These are phyloP conservation scores for Plicaturopsis crispa DNA, from an alignment of 768 basidiomycete species.

Conservation along the genomic window DNA sequence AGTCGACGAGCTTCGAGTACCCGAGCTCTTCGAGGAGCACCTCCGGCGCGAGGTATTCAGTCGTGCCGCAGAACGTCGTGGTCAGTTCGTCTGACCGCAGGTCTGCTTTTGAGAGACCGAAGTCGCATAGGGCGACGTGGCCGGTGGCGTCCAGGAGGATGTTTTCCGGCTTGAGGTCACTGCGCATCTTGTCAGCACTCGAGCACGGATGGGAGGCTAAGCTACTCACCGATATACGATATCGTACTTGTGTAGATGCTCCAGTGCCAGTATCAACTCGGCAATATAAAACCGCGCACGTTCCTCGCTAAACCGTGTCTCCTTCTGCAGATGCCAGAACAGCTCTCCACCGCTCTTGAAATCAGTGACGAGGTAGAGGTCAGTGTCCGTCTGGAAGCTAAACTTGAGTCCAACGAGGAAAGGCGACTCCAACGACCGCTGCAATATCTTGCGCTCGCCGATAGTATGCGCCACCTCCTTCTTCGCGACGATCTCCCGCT, in stretches of 20 bases:
- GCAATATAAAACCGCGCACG: slow-evolving; percentile 95
- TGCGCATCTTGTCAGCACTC: slow-evolving; percentile 18
- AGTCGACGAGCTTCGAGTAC: slow-evolving; percentile 97
- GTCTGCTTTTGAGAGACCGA: slow-evolving; percentile 96
- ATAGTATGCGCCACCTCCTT: slow-evolving; percentile 99
- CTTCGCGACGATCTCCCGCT: slow-evolving; percentile 98
- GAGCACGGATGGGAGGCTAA: slow-evolving; percentile 10
- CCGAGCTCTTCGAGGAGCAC: slow-evolving; percentile 98
- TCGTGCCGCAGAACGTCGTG: slow-evolving; percentile 99
- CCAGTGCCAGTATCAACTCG: slow-evolving; percentile 89
- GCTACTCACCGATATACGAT: slow-evolving; percentile 81
- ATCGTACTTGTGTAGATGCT: slow-evolving; percentile 96
- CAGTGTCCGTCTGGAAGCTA: slow-evolving; percentile 92
- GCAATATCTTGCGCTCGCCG: slow-evolving; percentile 97
- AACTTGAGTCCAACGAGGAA: slow-evolving; percentile 99
- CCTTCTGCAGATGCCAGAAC: slow-evolving; percentile 97
- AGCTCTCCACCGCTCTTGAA: slow-evolving; percentile 98
- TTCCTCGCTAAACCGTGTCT: slow-evolving; percentile 90
- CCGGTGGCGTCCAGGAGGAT: slow-evolving; percentile 97
- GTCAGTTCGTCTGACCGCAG: slow-evolving; percentile 89
- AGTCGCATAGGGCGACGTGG: slow-evolving; percentile 97
- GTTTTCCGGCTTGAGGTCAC: slow-evolving; percentile 97
- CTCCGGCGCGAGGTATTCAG: slow-evolving; percentile 97
- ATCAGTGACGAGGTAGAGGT: slow-evolving; percentile 95
- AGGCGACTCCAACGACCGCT: slow-evolving; percentile 85